A percentile compares a stretch with the other conserved stretches of the same genome.
Conservation (phyloP, 2,329 filamentous ascomycete species). For the Alternaria sp. region DNA sequence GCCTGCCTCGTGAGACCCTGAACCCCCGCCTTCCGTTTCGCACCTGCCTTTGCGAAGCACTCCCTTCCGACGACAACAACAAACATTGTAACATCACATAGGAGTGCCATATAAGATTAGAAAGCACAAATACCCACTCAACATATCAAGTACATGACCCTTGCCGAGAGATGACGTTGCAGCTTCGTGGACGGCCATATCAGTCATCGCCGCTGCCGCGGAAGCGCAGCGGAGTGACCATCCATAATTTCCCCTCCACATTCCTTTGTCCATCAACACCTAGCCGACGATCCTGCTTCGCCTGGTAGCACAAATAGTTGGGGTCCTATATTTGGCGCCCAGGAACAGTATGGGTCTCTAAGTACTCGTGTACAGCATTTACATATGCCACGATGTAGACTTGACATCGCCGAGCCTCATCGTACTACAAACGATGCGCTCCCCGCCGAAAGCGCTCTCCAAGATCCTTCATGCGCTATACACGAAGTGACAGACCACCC, state of each 20-base stretch:
- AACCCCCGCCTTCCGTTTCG: constrained; percentile 14
- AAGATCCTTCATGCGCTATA: not conserved
- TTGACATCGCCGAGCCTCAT: not conserved
- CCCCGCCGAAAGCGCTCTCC: not conserved
- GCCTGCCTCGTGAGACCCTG: constrained; percentile 9
- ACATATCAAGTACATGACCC: not conserved
- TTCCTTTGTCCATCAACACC: not conserved
- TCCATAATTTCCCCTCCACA: not conserved
- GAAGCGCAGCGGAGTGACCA: not conserved
- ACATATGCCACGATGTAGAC: not conserved
- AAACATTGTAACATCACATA: not conserved
- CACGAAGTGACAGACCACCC: not conserved
- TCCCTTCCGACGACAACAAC: not conserved
- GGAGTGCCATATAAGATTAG: not conserved
- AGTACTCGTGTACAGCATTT: not conserved
- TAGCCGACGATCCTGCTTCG: not conserved
- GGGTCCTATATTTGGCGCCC: not conserved
- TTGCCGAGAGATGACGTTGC: constrained; percentile 1
- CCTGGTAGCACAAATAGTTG: not conserved
- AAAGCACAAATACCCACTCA: not conserved
- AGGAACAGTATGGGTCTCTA: not conserved
- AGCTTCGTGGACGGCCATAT: not conserved
- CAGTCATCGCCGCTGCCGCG: not conserved
- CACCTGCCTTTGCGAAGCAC: constrained; percentile 9
- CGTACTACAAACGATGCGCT: not conserved